Evolutionary conservation across 1,284 basidiomycete species (phyloP), one percentile per base, ranked within the genome.

Genomic region (Farysia itapuensis): DNA sequence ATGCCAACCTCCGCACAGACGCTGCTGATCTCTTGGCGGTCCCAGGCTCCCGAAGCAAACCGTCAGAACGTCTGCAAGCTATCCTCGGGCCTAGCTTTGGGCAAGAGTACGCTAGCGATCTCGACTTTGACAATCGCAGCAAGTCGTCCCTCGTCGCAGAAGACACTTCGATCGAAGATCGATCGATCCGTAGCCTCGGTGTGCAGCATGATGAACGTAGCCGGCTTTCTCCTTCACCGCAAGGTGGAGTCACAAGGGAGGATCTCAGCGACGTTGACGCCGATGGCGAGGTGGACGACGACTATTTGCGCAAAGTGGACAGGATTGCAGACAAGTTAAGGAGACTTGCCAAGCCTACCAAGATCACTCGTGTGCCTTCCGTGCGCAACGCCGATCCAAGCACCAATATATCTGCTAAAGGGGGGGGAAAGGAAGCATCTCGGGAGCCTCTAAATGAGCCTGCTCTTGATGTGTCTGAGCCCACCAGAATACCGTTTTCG

Each of bases 271-370:
- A 43, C 38, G 50, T 39, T 15, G 57, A 60, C 14, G 43, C 37
- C 4, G 57, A 60, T 24, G 58, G 51, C 22, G 60, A 54, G 18
- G 46, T 58, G 18, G 48, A 59, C 32, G 60, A 59, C 12, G 43
- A 35, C 2, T 64, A 59, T 18, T 35, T 66, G 4, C 48, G 29
- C 14, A 51, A 59, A 15, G 59, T 64, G 19, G 64, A 66, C 30
- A 43, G 49, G 13, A 59, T 66, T 32, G 56, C 64, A 4, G 46
- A 56, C 18, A 54, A 59, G 47, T 50, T 66, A 7, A 53, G 59
- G 6, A 48, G 42, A 18, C 22, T 63, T 4, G 59, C 48, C 23
- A 48, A 54, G 21, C 35, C 19, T 11, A 47, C 57, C 22, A 42
- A 44, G 8, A 20, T 28, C 1, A 9, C 14, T 6, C 16, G 34